A percentile compares a stretch with the other conserved stretches of the same genome.
Conservation (phyloP, 257 asterid genomes). For the Solanum microdontum region DNA sequence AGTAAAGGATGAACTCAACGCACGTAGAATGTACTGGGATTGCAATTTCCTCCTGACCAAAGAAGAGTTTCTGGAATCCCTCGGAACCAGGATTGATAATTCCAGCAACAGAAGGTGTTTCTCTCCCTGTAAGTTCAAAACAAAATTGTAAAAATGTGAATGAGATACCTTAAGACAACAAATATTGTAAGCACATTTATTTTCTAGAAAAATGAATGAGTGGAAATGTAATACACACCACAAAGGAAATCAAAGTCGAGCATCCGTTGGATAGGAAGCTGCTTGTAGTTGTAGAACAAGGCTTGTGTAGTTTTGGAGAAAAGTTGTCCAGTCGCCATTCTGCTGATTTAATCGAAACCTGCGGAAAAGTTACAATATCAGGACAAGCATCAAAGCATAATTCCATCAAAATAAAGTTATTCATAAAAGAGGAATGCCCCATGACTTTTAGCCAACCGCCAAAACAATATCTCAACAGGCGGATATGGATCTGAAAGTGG, state of each 20-base stretch:
- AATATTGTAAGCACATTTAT: neutral
- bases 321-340: conserved; percentile 91
- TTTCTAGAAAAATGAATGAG: neutral
- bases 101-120: conserved; percentile 99
- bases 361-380: conserved; percentile 19
- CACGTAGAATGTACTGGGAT: conserved; percentile 95
- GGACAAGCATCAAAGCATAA: neutral
- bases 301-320: conserved; percentile 95
- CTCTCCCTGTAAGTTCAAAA: conserved; percentile 53
- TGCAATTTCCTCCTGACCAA: conserved; percentile 97
- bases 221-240: conserved; percentile 29
- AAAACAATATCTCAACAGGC: neutral
- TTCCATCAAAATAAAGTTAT: neutral
- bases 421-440: neutral
- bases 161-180: neutral
- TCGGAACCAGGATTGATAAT: conserved; percentile 97
- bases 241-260: conserved; percentile 98
- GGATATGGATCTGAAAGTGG: neutral
- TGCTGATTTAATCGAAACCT: conserved; percentile 20
- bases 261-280: conserved; percentile 96
- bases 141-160: conserved; percentile 3
- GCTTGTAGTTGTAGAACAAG: conserved; percentile 86
- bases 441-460: neutral
- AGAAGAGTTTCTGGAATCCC: conserved; percentile 96
- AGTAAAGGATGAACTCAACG: conserved; percentile 4